Evolutionary conservation across 192 early-diverging fungal genomes (phyloP), one percentile per base, ranked within the genome.

Genomic region (Coemansia erecta): DNA sequence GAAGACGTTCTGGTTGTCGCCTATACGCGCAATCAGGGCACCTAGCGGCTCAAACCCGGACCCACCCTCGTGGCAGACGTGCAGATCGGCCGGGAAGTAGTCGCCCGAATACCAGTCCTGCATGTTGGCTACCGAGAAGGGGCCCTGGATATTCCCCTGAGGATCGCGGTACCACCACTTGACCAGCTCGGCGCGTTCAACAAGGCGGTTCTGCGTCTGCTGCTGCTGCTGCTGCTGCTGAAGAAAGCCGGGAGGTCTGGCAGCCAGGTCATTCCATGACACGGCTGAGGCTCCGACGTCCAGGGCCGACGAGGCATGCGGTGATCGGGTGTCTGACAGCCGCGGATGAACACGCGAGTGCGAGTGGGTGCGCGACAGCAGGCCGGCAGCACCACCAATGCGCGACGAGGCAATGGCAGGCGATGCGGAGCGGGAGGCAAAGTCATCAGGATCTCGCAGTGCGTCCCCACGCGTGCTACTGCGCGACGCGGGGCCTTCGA

Each of bases 21-120:
- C 90, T 19, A 85, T 78, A 28, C 83, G 81, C 26, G 82, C 66
- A 45, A 94, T 72, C 47, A 93, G 80, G 6, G 70, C 64, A 15
- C 86, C 83, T 3, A 98, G 72, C 0, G 90, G 90, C 62, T 94
- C 91, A 72, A 94, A 97, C 3, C 67, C 68, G 3, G 83, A 26
- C 26, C 93, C 89, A 42, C 90, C 90, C 24, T 90, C 89, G 41
- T 86, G 82, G 72, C 89, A 87, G 31, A 98, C 87, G 22, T 92
- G 86, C 31, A 98, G 81, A 42, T 87, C 85, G 18, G 81, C 75
- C 0, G 82, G 79, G 63, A 98, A 97, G 69, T 92, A 98, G 22
- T 90, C 91, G 19, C 83, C 87, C 19, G 82, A 83, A 75, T 85
- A 93, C 96, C 96, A 98, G 40, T 92, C 93, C 45, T 98, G 92